A percentile compares a stretch with the other conserved stretches of the same genome.
Evolutionary conservation across 495 filamentous ascomycete genomes (phyloP).

Genomic region (Aspergillus incahuasiensis): DNA sequence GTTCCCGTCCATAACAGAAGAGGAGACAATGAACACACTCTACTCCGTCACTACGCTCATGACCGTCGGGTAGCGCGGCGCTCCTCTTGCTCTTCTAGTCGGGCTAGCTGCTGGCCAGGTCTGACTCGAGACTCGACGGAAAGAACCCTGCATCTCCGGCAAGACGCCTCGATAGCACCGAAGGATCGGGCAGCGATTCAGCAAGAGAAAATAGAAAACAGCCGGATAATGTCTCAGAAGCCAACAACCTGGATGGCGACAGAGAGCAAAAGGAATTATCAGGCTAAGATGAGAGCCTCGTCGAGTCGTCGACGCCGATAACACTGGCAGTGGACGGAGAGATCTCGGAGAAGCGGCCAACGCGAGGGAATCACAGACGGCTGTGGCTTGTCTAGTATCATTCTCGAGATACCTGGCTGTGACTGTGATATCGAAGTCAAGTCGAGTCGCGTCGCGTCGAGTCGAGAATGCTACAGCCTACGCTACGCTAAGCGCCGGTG

Average conservation of each 20-base stretch:
- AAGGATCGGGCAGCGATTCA: not conserved
- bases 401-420: not conserved
- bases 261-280: not conserved
- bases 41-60: slow-evolving; percentile 2
- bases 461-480: not conserved
- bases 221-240: not conserved
- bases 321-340: not conserved
- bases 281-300: slow-evolving; percentile 18
- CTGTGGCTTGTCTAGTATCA: slow-evolving; percentile 1
- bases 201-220: not conserved
- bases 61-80: slow-evolving; percentile 19
- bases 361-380: not conserved
- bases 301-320: not conserved
- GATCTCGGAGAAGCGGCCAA: slow-evolving; percentile 6
- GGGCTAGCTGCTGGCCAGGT: slow-evolving; percentile 5
- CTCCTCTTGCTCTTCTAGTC: slow-evolving; percentile 3
- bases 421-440: not conserved
- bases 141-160: slow-evolving; percentile 15
- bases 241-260: not conserved
- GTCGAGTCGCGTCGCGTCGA: not conserved
- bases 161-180: not conserved
- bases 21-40: not conserved
- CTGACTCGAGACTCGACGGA: slow-evolving; percentile 3
- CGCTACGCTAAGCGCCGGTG: slow-evolving; percentile 1
- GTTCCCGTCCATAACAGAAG: not conserved